Evolutionary conservation across 2,329 filamentous ascomycete species (phyloP), one percentile per base, ranked within the genome.

Genomic region (Chrysoporthe austroafricana): DNA sequence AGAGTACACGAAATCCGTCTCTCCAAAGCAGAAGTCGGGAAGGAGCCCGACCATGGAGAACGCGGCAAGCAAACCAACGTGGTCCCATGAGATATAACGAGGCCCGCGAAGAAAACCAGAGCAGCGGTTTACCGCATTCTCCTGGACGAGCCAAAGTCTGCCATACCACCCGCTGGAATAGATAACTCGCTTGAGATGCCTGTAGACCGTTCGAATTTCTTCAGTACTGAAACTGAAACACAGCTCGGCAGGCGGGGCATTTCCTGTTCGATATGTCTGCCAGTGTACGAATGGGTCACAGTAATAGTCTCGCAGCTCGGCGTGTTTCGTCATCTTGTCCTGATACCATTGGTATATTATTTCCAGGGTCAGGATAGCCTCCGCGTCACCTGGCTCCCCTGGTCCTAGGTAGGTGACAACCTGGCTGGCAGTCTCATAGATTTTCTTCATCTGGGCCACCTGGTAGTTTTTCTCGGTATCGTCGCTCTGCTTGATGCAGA

Each of bases 71-170:
- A 56, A 34, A 13, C 42, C 43, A 18, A 60, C 32, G 3, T 32
- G 9, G 4, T 26, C 18, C 63, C 63, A 59, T 1, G 52, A 13
- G 13, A 65, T 42, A 3, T 52, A 18, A 11, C 14, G 48, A 3
- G 32, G 18, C 8, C 66, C 66, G 43, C 66, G 61, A 32, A 64
- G 34, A 13, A 67, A 62, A 21, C 62, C 60, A 7, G 61, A 32
- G 32, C 44, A n/a, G 4, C 3, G 18, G 3, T 54, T 50, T 2
- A 72, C 67, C 8, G 66, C 71, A 18, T 71, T 67, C 62, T 74
- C 72, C 64, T 73, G 73, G 42, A 73, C 66, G 13, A 74, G 71
- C 71, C 72, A 73, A 3, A 66, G 67, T 43, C 72, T 68, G n/a
- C 13, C 18, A 54, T 60, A 65, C 65, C 65, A 70, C 0, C 32